A percentile compares a stretch with the other conserved stretches of the same genome.
Conservation (phyloP, 345 rosid species). For the Heritiera littoralis region DNA sequence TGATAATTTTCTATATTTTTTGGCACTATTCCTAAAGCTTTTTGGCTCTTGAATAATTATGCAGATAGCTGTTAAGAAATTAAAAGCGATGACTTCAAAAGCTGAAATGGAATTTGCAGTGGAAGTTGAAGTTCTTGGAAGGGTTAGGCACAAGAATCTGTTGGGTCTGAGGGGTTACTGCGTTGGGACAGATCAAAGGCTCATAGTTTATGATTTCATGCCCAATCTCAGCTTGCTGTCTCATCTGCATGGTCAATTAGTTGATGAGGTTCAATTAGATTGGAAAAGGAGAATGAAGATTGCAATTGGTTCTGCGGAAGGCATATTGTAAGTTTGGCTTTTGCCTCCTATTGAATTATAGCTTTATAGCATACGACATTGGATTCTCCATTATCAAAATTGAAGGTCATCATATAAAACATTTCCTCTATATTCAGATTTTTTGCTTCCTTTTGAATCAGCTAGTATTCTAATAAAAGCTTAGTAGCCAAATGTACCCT, state of each 20-base stretch:
- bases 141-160: slow-evolving; percentile 68
- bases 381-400: neutral
- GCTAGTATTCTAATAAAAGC: no score
- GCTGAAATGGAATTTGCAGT: slow-evolving; percentile 80
- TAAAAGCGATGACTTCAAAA: slow-evolving; percentile 69
- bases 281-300: slow-evolving; percentile 65
- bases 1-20: neutral
- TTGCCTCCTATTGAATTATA: neutral
- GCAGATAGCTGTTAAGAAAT: slow-evolving; percentile 70
- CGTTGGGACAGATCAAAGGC: slow-evolving; percentile 64
- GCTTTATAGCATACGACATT: neutral
- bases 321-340: slow-evolving; percentile 48
- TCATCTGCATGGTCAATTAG: slow-evolving; percentile 64
- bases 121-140: slow-evolving; percentile 75
- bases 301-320: slow-evolving; percentile 63
- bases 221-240: slow-evolving; percentile 76
- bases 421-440: neutral
- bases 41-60: neutral
- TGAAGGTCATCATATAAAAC: neutral
- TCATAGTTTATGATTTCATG: slow-evolving; percentile 72
- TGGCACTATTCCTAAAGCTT: neutral
- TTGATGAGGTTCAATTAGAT: slow-evolving; percentile 46
- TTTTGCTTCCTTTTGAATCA: no score
- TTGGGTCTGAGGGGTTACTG: slow-evolving; percentile 67
- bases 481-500: no score